Evolutionary conservation across 192 early-diverging fungal genomes (phyloP), one percentile per base, ranked within the genome.

Genomic region (Entomortierella beljakovae): DNA sequence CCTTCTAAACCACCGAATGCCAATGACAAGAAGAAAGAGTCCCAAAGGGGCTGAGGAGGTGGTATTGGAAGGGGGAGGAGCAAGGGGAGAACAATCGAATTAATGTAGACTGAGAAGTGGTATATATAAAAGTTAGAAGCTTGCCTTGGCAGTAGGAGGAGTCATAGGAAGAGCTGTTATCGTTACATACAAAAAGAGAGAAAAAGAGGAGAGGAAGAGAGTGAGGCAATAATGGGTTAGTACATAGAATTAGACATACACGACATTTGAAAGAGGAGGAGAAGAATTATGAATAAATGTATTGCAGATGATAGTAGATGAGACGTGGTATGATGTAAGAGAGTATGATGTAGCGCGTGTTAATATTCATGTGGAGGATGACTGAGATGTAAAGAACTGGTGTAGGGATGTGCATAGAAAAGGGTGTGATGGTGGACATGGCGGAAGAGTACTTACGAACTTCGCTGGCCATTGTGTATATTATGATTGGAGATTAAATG

Each of bases 141-240:
- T 76, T 68, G 58, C 71, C 58, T 80, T 73, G 40, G 63, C 65
- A 25, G 64, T 49, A 33, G 77, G 64, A 59, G 61, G 59, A 43
- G 77, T 58, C 56, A 58, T 64, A 3, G 77, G 60, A 29, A 73
- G 67, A 54, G 62, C 76, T 68, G 58, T 23, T 32, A 32, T 59
- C 23, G 31, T 29, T 22, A 25, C 33, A 16, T 0, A 34, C 32
- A 46, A n/a, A 23, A 1, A 57, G 32, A 57, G 29, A 6, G 31
- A 55, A 31, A 57, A 57, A 57, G 32, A 57, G 8, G 35, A n/a
- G 6, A n/a, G 57, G 18, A 18, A 22, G 11, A n/a, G 29, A 20
- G 31, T 18, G 43, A 35, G 62, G n/a, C n/a, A n/a, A n/a, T n/a
- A n/a, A n/a, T n/a, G n/a, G n/a, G n/a, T n/a, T n/a, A n/a, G n/a